These are phyloP conservation scores for Gymnopilus dilepis DNA, from an alignment of 768 basidiomycete species.

Conservation along the genomic window DNA sequence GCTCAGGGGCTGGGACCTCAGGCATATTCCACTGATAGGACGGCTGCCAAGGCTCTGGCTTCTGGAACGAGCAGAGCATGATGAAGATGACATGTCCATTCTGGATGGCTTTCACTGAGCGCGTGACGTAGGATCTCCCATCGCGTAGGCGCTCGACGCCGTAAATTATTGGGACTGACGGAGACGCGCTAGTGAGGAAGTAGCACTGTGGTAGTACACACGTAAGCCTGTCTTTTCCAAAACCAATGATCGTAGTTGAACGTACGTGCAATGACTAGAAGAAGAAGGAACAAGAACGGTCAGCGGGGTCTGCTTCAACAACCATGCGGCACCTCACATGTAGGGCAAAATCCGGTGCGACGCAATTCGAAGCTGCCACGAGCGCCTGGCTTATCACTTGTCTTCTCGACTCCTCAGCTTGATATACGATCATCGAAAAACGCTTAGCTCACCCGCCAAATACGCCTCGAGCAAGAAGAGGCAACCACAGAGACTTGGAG, in stretches of 20 bases:
- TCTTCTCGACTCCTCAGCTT: conserved; percentile 25
- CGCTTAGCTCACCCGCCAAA: conserved; percentile 66
- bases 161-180: conserved; percentile 77
- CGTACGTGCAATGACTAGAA: conserved; percentile 73
- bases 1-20: conserved; percentile 58
- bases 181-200: conserved; percentile 77
- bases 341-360: conserved; percentile 64
- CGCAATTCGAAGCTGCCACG: conserved; percentile 79
- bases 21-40: conserved; percentile 74
- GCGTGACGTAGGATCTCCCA: conserved; percentile 76
- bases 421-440: neutral
- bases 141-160: conserved; percentile 77
- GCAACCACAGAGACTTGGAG: conserved; percentile 75
- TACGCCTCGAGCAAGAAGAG: conserved; percentile 67
- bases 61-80: conserved; percentile 83
- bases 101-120: conserved; percentile 64
- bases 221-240: neutral
- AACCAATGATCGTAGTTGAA: neutral
- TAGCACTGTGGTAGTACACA: conserved; percentile 61
- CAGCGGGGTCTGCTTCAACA: neutral
- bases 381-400: conserved; percentile 90
- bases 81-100: conserved; percentile 56
- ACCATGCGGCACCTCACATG: conserved; percentile 59
- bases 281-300: neutral
- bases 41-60: conserved; percentile 78